These are phyloP conservation scores for Eimeria zaria DNA, from an alignment of 169 alveolate species.

Conservation along the genomic window DNA sequence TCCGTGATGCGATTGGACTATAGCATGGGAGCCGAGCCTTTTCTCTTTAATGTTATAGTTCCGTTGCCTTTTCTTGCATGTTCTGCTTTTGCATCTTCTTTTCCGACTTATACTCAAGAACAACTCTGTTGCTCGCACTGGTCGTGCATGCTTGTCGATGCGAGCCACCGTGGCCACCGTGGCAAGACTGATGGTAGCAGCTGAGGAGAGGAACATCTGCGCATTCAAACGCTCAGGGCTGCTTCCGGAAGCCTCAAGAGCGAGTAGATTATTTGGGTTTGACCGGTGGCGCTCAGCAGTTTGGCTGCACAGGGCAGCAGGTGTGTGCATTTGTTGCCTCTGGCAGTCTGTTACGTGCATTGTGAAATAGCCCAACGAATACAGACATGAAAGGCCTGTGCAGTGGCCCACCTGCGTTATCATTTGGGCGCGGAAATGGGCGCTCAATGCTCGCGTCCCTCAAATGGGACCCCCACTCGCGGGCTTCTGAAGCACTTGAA, in stretches of 20 bases:
- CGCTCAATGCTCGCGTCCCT: slow-evolving; percentile 7
- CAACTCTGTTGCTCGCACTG: background rate
- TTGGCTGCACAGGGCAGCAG: background rate
- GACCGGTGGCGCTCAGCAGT: background rate
- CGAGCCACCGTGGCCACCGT: background rate
- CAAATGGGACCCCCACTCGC: slow-evolving; percentile 4
- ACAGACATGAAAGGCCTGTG: background rate
- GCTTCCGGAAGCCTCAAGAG: background rate
- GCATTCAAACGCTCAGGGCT: background rate
- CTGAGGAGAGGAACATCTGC: background rate
- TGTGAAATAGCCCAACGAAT: background rate
- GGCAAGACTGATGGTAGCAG: background rate
- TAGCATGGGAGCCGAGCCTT: background rate
- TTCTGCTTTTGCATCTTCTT: background rate
- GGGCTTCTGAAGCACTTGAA: background rate
- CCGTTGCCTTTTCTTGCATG: background rate
- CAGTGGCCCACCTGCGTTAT: background rate
- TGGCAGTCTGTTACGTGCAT: background rate
- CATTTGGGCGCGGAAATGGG: slow-evolving; percentile 9
- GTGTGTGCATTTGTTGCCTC: background rate
- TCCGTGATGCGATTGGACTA: background rate
- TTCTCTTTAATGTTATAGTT: background rate
- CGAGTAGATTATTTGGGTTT: background rate
- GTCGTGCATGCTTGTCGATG: background rate
- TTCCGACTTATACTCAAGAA: background rate